phyloP scores from a whole-genome alignment of 73 alveolate genomes.

The Paramecium caudatum region DNA sequence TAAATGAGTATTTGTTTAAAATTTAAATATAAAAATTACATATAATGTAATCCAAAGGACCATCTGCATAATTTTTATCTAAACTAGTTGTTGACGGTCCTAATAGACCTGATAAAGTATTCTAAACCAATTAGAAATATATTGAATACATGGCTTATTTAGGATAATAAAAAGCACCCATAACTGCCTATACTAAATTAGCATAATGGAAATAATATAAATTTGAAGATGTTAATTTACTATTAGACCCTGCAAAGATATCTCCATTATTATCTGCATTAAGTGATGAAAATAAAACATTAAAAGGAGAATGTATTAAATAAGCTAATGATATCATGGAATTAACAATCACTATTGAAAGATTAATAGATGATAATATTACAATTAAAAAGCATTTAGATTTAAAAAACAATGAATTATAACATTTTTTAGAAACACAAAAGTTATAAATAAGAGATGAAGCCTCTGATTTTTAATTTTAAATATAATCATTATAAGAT shows the following conservation, averaged over 20 bases:
- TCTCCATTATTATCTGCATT: background rate
- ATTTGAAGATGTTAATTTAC: slow-evolving; percentile 24
- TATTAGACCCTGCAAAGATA: slow-evolving; percentile 53
- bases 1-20: slow-evolving; percentile 16
- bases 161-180: background rate
- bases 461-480: background rate
- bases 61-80: slow-evolving; percentile 20
- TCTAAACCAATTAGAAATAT: slow-evolving; percentile 47
- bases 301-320: slow-evolving; percentile 36
- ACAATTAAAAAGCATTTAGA: slow-evolving; percentile 7
- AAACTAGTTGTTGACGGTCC: background rate
- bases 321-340: slow-evolving; percentile 3
- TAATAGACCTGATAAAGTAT: background rate
- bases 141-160: slow-evolving; percentile 31
- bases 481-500: slow-evolving; percentile 2
- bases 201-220: slow-evolving; percentile 9
- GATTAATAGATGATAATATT: slow-evolving; percentile 40
- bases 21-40: background rate
- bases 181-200: background rate
- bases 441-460: background rate
- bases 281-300: slow-evolving; percentile 38
- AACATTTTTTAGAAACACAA: background rate
- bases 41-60: slow-evolving; percentile 45
- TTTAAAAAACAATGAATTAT: background rate
- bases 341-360: slow-evolving; percentile 45